Evolutionary conservation across 768 basidiomycete genomes (phyloP), one percentile per base, ranked within the genome.

Genomic region (Pleurotus djamor): DNA sequence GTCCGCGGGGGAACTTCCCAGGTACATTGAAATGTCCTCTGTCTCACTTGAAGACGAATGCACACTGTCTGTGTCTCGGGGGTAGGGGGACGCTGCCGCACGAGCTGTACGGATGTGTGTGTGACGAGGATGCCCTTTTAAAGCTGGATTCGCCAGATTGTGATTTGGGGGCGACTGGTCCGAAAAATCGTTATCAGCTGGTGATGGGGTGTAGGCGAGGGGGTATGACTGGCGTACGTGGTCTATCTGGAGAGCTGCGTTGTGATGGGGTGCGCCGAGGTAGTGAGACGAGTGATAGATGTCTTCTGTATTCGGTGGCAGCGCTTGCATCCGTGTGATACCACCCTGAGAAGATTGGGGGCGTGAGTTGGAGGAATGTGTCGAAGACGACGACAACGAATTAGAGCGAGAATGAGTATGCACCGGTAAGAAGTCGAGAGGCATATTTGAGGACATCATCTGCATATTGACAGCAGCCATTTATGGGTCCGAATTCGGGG

Each of bases 31-130:
- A 62, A 92, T 80, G 70, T 94, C 92, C 65, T 94, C 92, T n/a
- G 91, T 87, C 76, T 94, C 92, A 74, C 87, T 89, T 57, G 90
- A 92, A 45, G 91, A 92, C 9, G 91, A 92, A 67, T 93, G 90
- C 62, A 92, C 89, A 68, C 87, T 89, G 77, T 92, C 90, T 10
- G 88, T 84, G 68, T 93, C 91, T 62, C 92, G 86, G 57, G 91
- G 89, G 72, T 94, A 94, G 48, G 92, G 92, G 57, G 91, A 92
- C 33, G 91, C 87, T 47, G 87, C 87, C 45, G 83, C 87, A 64
- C 92, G 86, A 64, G 90, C 90, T 7, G 45, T 47, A 64, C 92
- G 84, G 71, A 87, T 86, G 74, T 92, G 91, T 60, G 83, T 81
- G 33, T 85, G 85, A 64, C 89, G 87, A 64, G 88, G 81, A 66